Evolutionary conservation across 805 yeast species (phyloP).

Genomic region (Zygosaccharomyces pseudorouxii): DNA sequence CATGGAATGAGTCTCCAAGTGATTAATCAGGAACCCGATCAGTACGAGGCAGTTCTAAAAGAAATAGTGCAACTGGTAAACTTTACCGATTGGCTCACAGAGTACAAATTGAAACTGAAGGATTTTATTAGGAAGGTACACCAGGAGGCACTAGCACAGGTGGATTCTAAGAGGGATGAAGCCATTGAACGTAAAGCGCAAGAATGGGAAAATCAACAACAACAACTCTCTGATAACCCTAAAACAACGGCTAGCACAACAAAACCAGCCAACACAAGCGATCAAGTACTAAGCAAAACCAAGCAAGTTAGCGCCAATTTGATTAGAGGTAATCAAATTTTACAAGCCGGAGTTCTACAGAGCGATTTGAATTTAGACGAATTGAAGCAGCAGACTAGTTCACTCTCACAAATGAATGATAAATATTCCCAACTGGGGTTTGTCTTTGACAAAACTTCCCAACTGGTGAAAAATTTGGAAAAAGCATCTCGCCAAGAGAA

Average conservation of each 20-base stretch:
- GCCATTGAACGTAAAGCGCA: constrained; percentile 14
- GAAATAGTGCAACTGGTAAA: constrained; percentile 9
- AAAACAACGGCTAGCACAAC: constrained; percentile 2
- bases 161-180: constrained; percentile 20
- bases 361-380: constrained; percentile 35
- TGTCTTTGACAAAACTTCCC: constrained; percentile 28
- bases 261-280: constrained; percentile 18
- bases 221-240: neutral
- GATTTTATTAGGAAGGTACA: constrained; percentile 5
- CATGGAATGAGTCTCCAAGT: neutral
- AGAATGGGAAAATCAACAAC: constrained; percentile 2
- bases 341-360: constrained; percentile 34
- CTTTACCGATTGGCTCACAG: constrained; percentile 23
- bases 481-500: constrained; percentile 33
- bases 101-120: constrained; percentile 13
- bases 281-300: constrained; percentile 27
- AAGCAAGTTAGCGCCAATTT: constrained; percentile 31
- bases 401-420: constrained; percentile 28
- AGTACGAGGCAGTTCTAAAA: neutral
- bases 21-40: neutral
- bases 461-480: constrained; percentile 31
- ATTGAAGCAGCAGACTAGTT: constrained; percentile 30
- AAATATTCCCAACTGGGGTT: constrained; percentile 31
- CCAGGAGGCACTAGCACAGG: constrained; percentile 6
- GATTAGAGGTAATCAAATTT: constrained; percentile 30